These are phyloP conservation scores for Teunomyces atbi DNA, from an alignment of 805 yeast species.

Conservation along the genomic window DNA sequence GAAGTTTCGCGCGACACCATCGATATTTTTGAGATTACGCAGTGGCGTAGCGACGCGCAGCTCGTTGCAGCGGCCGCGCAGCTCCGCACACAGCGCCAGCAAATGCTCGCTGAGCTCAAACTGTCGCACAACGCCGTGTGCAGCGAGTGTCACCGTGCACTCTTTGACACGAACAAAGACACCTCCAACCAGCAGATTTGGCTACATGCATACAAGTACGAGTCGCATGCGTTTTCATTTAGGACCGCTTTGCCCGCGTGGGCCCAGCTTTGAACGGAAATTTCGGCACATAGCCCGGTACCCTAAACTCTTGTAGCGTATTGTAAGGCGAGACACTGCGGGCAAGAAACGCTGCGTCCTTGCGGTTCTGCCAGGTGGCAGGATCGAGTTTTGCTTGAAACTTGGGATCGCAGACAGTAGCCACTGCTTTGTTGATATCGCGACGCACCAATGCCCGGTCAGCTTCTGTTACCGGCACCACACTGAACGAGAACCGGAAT, in stretches of 20 bases:
- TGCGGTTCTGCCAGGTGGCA: neutral
- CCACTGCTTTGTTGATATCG: slow-evolving; percentile 13
- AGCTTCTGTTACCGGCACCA: slow-evolving; percentile 19
- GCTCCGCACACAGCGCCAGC: slow-evolving; percentile 2
- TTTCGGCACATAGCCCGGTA: slow-evolving; percentile 20
- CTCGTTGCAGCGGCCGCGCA: slow-evolving; percentile 14
- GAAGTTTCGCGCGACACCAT: slow-evolving; percentile 8
- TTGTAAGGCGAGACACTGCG: slow-evolving; percentile 1
- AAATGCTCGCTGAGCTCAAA: slow-evolving; percentile 29
- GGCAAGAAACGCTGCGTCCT: neutral
- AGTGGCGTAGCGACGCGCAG: slow-evolving; percentile 11
- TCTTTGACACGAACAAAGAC: slow-evolving; percentile 29
- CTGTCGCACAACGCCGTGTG: slow-evolving; percentile 23
- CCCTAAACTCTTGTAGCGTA: slow-evolving; percentile 11
- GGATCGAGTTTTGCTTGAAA: neutral
- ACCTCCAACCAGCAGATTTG: slow-evolving; percentile 35
- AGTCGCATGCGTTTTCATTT: slow-evolving; percentile 33
- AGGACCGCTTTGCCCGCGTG: slow-evolving; percentile 48
- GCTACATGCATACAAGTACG: slow-evolving; percentile 44
- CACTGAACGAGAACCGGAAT: slow-evolving; percentile 17
- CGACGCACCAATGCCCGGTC: slow-evolving; percentile 13
- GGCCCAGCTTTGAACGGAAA: slow-evolving; percentile 28
- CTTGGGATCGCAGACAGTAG: slow-evolving; percentile 2
- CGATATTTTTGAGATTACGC: slow-evolving; percentile 14
- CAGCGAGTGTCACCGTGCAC: slow-evolving; percentile 28